Base-by-base conservation (phyloP, 225 moss, liverwort and hornwort species). In the Rhytidiadelphus loreus region DNA sequence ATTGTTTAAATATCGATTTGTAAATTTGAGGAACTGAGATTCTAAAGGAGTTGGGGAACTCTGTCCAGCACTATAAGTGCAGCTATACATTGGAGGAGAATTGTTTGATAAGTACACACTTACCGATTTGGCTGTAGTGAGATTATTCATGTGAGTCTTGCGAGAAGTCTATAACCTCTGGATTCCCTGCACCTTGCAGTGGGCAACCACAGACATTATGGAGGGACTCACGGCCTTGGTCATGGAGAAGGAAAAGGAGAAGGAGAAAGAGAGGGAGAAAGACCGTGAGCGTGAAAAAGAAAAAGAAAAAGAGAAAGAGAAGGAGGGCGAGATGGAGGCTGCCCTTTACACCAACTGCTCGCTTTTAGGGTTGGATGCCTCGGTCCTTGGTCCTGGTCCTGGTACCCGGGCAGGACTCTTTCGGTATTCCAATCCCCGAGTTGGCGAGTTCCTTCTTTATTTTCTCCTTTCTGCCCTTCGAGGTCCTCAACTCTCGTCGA, bases 281-380 rank as follows among this genome's bases (percentile, higher is more conserved):
- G 94, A 96, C 80, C 95, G 94, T 90, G 96, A 96, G 93, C 96
- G 94, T 55, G 97, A 97, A 89, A 96, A 92, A 86, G 97, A 97
- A 63, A 98, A 96, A 89, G 97, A 98, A 50, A 97, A 94, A 88
- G 97, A 96, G 65, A 98, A 94, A 71, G 98, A 98, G 93, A 94
- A 96, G 83, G 98, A 98, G 92, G 95, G 93, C 44, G 98, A 98
- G 90, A 98, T 98, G 96, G 98, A 98, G 90, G 96, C 98, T 68
- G 98, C 98, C 60, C 88, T 98, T 55, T 97, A 97, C 89, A 92
- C 98, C 69, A 98, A 98, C 94, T 98, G 98, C 91, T 93, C 96
- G 77, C 95, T 98, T 46, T 90, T 98, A 68, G 98, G 98, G 82
- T 91, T 98, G 84, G 98, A 98, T 93, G 93, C 98, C 77, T 93